Base-by-base conservation (phyloP, 2,329 filamentous ascomycete species). In the Pyricularia pennisetigena region DNA sequence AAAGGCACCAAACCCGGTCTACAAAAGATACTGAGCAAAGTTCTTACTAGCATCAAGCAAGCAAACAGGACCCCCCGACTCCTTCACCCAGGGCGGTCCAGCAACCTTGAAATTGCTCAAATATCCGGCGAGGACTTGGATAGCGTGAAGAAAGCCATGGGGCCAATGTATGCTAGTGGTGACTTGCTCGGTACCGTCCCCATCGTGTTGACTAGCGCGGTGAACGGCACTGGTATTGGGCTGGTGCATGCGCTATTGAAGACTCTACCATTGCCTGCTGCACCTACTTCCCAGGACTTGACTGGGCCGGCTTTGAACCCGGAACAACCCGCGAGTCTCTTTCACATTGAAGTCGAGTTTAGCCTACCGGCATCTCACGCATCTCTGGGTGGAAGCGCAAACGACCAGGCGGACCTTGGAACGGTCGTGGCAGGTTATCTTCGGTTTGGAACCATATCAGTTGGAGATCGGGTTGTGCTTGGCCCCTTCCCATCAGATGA, bases 331-430 rank as follows among this genome's bases (percentile, higher is more conserved):
- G 80, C 81, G 4, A 86, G 86, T 41, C 79, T 97, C 1, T 98
- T 98, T 74, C 91, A 97, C 74, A 86, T 98, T 28, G 94, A 98
- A 75, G 94, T 97, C 72, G 88, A 93, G 0, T 98, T 97, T 76
- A 91, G 86, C 69, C 85, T 94, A 16, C 86, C 90, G 0, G 85
- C 86, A 0, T 86, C 88, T 1, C 88, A 88, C 70, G 82, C 85
- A 4, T 76, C 80, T n/a, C 76, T 78, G 20, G 77, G 80, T 2
- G 76, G 76, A 41, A 77, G 81, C 68, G 74, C 80, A 69, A 73
- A 78, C 30, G 76, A 77, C 6, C 75, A 81, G 64, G 76, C 79
- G 49, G 82, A 85, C 67, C 78, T 81, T 24, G 89, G 89, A 8
- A 84, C 87, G n/a, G 91, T 99, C 16, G 85, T 97, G 6, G 94